These are phyloP conservation scores for Syzygium aqueum DNA, from an alignment of 345 rosid species.

Conservation along the genomic window DNA sequence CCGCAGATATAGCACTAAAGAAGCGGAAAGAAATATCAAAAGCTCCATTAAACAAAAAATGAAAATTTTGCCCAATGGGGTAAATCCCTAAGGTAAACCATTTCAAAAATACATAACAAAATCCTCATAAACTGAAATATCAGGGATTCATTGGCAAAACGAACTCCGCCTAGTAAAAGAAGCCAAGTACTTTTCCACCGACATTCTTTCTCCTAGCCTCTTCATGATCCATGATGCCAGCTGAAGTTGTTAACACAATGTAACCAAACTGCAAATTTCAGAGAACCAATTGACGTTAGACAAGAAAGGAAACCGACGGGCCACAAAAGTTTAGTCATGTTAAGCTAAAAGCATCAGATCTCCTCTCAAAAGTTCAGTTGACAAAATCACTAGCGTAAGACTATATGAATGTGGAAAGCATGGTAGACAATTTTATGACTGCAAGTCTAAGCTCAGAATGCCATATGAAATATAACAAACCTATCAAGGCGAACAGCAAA, in stretches of 20 bases:
- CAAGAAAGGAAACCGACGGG: neutral
- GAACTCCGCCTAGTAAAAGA: constrained; percentile 6
- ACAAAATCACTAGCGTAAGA: neutral
- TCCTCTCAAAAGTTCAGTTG: neutral
- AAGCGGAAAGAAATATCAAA: neutral
- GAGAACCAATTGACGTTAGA: neutral
- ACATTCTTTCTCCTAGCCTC: constrained; percentile 16
- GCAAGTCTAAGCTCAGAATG: neutral
- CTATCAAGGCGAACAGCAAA: neutral
- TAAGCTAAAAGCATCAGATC: neutral
- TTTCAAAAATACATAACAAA: neutral
- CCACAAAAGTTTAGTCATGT: neutral
- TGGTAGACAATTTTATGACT: neutral
- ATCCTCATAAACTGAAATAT: neutral
- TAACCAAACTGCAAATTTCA: constrained; percentile 14
- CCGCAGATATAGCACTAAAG: neutral
- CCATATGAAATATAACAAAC: neutral
- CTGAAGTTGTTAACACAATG: constrained; percentile 18
- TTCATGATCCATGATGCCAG: constrained; percentile 22
- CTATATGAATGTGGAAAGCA: neutral
- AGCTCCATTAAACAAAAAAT: neutral
- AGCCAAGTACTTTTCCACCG: constrained; percentile 10
- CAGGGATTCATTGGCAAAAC: neutral
- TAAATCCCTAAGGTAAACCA: neutral
- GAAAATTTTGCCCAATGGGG: neutral